Evolutionary conservation across 345 rosid genomes (phyloP).

Genomic region (Populus davidiana): DNA sequence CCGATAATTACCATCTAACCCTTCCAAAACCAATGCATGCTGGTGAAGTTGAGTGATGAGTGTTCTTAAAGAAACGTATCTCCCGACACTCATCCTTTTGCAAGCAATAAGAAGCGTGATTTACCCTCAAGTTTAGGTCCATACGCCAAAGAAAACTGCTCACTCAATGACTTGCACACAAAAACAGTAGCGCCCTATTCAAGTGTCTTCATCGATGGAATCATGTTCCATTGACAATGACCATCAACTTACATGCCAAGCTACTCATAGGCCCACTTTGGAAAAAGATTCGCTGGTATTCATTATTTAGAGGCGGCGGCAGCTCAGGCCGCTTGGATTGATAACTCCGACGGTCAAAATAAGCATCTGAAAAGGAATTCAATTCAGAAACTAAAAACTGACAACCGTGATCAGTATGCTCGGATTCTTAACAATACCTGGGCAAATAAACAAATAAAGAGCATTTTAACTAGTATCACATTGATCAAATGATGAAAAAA

Average conservation of each 20-base stretch:
- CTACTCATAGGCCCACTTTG: neutral
- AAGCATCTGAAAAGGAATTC: neutral
- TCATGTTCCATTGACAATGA: neutral
- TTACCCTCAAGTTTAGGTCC: no score
- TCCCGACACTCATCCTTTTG: no score
- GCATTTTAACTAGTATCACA: slow-evolving; percentile 11
- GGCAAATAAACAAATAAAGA: neutral
- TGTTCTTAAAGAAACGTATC: no score
- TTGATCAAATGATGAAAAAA: slow-evolving; percentile 4
- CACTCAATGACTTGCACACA: no score
- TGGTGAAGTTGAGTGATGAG: no score
- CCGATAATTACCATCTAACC: no score
- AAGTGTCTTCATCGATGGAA: neutral
- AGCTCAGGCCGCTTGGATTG: neutral
- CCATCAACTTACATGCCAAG: neutral
- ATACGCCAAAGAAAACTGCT: no score
- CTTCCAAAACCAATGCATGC: no score
- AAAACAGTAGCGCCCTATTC: neutral
- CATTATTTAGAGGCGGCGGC: neutral
- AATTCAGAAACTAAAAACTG: neutral
- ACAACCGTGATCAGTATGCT: neutral
- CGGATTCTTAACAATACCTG: slow-evolving; percentile 6
- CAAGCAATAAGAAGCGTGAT: no score
- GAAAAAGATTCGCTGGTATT: neutral
- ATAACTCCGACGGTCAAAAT: neutral